Conservation (phyloP, 371 early-diverging fungal genomes). For the Umbelopsis sp. region DNA sequence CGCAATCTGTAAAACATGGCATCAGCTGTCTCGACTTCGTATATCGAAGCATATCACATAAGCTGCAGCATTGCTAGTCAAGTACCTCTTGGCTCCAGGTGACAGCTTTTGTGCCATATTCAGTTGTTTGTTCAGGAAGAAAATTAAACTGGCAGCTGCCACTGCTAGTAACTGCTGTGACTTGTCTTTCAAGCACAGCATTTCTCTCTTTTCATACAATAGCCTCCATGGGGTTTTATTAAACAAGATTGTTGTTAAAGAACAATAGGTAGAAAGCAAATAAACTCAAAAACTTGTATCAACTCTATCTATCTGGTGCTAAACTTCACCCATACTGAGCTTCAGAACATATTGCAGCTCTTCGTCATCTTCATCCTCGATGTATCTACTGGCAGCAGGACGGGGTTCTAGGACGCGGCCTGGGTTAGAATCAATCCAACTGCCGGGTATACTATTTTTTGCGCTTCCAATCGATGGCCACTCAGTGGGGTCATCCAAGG, state of each 20-base stretch:
- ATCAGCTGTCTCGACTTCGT: not conserved
- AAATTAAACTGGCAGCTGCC: not conserved
- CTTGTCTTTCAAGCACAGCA: not conserved
- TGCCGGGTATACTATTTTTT: not conserved
- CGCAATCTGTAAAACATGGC: slow-evolving; percentile 31
- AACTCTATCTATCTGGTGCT: slow-evolving; percentile 1
- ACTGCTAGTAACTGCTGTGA: not conserved
- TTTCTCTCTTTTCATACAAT: not conserved
- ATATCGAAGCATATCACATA: not conserved
- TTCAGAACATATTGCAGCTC: slow-evolving; percentile 47
- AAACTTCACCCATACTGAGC: slow-evolving; percentile 44
- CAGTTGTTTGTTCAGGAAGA: not conserved
- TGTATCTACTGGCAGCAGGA: not conserved
- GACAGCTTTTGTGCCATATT: slow-evolving; percentile 17
- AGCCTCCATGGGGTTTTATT: no score
- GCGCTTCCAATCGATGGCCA: slow-evolving; percentile 6
- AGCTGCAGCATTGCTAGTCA: not conserved
- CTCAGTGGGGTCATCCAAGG: not conserved
- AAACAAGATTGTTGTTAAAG: not conserved
- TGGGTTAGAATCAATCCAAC: not conserved
- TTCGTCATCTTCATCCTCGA: slow-evolving; percentile 41
- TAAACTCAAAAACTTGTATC: not conserved
- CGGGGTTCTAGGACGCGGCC: slow-evolving; percentile 21
- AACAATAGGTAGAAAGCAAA: not conserved
- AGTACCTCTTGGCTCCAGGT: slow-evolving; percentile 9